These are phyloP conservation scores for Floccularia luteovirens DNA, from an alignment of 768 basidiomycete species.

Conservation along the genomic window DNA sequence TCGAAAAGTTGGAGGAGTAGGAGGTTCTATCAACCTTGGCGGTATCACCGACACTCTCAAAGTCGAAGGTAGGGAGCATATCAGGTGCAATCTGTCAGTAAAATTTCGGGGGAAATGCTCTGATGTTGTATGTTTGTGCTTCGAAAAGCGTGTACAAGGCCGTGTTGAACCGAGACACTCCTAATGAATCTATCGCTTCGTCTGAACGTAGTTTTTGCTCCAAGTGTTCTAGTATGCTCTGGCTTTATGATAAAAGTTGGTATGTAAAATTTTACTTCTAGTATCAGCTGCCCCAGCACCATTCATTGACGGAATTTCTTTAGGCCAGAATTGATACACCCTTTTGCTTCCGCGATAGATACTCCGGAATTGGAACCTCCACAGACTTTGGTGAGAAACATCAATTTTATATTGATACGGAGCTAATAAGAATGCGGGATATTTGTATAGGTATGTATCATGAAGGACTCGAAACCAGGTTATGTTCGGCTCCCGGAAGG, in stretches of 20 bases:
- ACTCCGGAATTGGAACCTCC: constrained; percentile 47
- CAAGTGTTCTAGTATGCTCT: constrained; percentile 59
- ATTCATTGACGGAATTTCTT: background rate
- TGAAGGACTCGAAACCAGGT: constrained; percentile 41
- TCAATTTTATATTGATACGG: background rate
- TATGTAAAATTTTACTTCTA: constrained; percentile 14
- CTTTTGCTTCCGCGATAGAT: constrained; percentile 64
- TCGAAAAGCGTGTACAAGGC: constrained; percentile 50
- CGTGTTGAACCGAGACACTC: constrained; percentile 47
- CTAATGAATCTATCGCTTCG: constrained; percentile 33
- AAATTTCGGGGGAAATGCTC: background rate
- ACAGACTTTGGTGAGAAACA: constrained; percentile 35
- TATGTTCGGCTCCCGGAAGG: constrained; percentile 63
- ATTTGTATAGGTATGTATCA: constrained; percentile 36
- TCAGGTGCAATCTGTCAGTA: constrained; percentile 31
- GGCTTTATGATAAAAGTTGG: constrained; percentile 54
- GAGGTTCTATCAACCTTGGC: constrained; percentile 63
- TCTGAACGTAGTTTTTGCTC: constrained; percentile 61
- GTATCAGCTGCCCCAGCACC: background rate
- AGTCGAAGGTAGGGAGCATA: constrained; percentile 44
- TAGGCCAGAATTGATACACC: constrained; percentile 61
- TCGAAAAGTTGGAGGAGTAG: constrained; percentile 59
- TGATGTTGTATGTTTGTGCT: background rate
- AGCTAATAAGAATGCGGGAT: no score
- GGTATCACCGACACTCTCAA: constrained; percentile 42